phyloP scores from a whole-genome alignment of 768 basidiomycete genomes.

The Kwoniella dendrophila region DNA sequence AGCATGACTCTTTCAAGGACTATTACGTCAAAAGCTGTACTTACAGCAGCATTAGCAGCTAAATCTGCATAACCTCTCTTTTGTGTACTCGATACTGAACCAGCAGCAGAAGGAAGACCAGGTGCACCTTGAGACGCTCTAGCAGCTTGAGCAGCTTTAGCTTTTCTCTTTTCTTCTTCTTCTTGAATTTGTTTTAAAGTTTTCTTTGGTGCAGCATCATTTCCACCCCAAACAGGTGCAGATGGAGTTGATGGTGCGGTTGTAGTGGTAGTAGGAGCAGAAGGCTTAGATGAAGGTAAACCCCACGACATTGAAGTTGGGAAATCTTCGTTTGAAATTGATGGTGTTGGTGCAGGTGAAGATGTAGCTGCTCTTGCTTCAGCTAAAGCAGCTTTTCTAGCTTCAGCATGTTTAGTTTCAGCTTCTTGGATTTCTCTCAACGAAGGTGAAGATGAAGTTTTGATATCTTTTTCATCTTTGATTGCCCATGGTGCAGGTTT shows the following conservation, averaged over 20 bases:
- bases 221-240: constrained; percentile 66
- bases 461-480: constrained; percentile 65
- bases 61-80: constrained; percentile 79
- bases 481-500: constrained; percentile 55
- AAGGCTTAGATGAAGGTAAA: constrained; percentile 48
- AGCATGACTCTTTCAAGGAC: neutral
- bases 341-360: constrained; percentile 50
- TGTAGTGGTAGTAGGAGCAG: constrained; percentile 69
- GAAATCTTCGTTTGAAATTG: constrained; percentile 21
- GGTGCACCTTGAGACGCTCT: constrained; percentile 62
- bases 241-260: constrained; percentile 52
- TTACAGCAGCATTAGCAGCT: constrained; percentile 61
- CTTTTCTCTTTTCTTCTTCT: constrained; percentile 88
- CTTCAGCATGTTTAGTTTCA: constrained; percentile 77
- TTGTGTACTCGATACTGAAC: constrained; percentile 53
- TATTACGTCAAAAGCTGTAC: constrained; percentile 15
- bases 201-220: constrained; percentile 70
- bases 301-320: constrained; percentile 65
- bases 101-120: constrained; percentile 55
- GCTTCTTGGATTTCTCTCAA: constrained; percentile 94
- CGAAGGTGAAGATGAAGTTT: constrained; percentile 62
- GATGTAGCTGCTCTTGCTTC: constrained; percentile 63
- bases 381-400: constrained; percentile 71
- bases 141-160: constrained; percentile 51
- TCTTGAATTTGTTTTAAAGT: constrained; percentile 99